These are phyloP conservation scores for Phytophthora tentaculata DNA, from an alignment of 352 stramenopile species.

Conservation along the genomic window DNA sequence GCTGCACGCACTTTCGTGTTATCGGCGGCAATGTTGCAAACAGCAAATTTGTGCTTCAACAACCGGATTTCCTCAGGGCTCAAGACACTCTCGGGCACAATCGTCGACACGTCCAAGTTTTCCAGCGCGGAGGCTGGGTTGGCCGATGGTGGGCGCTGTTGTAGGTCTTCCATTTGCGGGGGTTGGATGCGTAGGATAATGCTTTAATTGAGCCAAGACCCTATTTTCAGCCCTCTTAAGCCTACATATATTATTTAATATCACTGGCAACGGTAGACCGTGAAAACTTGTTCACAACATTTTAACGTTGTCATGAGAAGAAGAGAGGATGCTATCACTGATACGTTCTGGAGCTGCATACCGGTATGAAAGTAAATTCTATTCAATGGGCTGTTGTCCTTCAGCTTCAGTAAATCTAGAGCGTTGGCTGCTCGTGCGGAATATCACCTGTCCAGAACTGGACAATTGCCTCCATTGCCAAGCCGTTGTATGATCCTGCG, in stretches of 20 bases:
- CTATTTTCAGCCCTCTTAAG: slow-evolving; percentile 24
- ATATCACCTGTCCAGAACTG: slow-evolving; percentile 45
- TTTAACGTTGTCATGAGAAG: no score
- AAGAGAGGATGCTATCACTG: not conserved
- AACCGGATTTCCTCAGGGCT: slow-evolving; percentile 60
- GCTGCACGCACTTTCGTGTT: slow-evolving; percentile 40
- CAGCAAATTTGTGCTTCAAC: slow-evolving; percentile 56
- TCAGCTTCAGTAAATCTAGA: not conserved
- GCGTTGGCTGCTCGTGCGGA: slow-evolving; percentile 4
- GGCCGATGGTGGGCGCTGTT: slow-evolving; percentile 11
- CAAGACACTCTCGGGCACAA: slow-evolving; percentile 45
- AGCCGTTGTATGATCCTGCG: slow-evolving; percentile 75
- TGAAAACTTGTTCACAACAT: not conserved
- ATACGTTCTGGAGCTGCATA: not conserved
- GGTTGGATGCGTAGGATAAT: not conserved
- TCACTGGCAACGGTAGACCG: not conserved
- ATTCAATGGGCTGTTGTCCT: slow-evolving; percentile 7
- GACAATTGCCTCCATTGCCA: slow-evolving; percentile 72
- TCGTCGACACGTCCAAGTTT: slow-evolving; percentile 35
- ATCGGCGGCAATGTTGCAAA: slow-evolving; percentile 41
- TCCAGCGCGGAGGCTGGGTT: slow-evolving; percentile 20
- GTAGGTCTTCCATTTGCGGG: slow-evolving; percentile 23
- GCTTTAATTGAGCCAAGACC: not conserved
- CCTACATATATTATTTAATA: no score
- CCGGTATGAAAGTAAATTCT: slow-evolving; percentile 10